Evolutionary conservation across 78 protist species (phyloP).

Genomic region (Protostelium mycophagum): DNA sequence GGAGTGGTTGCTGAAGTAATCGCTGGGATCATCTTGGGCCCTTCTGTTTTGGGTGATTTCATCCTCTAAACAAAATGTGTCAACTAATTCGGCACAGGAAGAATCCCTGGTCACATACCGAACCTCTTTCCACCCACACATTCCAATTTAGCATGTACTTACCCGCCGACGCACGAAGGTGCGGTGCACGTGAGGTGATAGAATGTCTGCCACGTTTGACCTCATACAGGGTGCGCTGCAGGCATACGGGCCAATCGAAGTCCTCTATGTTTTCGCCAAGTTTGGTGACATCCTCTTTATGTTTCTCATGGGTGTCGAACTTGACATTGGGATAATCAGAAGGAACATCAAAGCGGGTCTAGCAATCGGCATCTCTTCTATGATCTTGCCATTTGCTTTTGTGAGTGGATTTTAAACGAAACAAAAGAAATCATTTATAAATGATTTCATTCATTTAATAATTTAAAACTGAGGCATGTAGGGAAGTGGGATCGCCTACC

Average conservation of each 20-base stretch:
- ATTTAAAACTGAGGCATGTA: not conserved
- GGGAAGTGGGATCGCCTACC: constrained; percentile 59
- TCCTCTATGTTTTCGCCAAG: constrained; percentile 51
- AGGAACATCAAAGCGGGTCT: constrained; percentile 26
- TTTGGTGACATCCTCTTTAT: constrained; percentile 63
- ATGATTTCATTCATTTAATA: too few species aligned
- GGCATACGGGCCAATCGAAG: not conserved
- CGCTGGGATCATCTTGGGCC: constrained; percentile 56
- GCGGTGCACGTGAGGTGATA: not conserved
- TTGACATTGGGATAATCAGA: constrained; percentile 36
- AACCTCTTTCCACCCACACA: not conserved
- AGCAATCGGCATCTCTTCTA: constrained; percentile 31
- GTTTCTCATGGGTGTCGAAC: constrained; percentile 69
- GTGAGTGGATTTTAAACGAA: not conserved
- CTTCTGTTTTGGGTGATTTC: constrained; percentile 35
- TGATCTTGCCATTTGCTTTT: constrained; percentile 56
- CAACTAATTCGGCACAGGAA: not conserved
- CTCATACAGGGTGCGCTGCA: not conserved
- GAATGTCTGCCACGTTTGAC: not conserved
- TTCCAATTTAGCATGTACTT: not conserved
- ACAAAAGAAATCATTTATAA: too few species aligned
- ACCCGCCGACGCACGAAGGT: not conserved
- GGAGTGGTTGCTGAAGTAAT: constrained; percentile 50
- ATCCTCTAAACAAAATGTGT: constrained; percentile 21
- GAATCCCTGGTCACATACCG: not conserved